Evolutionary conservation across 352 stramenopile genomes (phyloP).

Genomic region (Globisporangium rhizosaccharum): DNA sequence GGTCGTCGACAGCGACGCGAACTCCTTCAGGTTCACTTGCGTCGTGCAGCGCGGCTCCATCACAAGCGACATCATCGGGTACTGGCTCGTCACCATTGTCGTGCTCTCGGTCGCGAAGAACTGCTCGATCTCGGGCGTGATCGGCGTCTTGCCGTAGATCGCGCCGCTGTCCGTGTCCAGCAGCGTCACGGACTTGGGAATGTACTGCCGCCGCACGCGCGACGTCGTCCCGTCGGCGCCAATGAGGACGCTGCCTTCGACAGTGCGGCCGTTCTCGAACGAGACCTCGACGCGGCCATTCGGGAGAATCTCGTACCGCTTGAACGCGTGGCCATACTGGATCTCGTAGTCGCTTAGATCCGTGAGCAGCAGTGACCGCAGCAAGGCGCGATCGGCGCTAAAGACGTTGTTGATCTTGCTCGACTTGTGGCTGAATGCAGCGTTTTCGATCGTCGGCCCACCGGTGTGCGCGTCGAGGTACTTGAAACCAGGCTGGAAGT

Average conservation of each 20-base stretch:
- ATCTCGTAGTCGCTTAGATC: constrained; percentile 48
- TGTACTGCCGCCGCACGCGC: constrained; percentile 49
- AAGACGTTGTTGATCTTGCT: constrained; percentile 24
- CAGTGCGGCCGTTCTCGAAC: constrained; percentile 46
- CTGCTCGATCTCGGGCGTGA: constrained; percentile 42
- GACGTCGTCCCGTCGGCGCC: constrained; percentile 58
- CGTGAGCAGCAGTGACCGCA: constrained; percentile 35
- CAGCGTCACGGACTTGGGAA: constrained; percentile 34
- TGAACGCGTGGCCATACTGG: constrained; percentile 54
- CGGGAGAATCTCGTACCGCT: constrained; percentile 30
- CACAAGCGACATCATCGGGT: constrained; percentile 47
- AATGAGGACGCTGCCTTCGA: constrained; percentile 43
- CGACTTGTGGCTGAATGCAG: constrained; percentile 8
- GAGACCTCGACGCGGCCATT: constrained; percentile 44
- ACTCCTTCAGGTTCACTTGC: constrained; percentile 25
- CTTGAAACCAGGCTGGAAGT: constrained; percentile 45
- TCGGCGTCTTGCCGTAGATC: constrained; percentile 64
- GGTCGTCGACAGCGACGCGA: constrained; percentile 2
- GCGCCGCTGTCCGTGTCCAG: constrained; percentile 58
- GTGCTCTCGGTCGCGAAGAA: constrained; percentile 42
- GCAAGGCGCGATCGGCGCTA: constrained; percentile 40
- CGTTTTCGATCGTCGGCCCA: neutral
- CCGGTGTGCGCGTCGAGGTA: constrained; percentile 43
- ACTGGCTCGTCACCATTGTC: constrained; percentile 36
- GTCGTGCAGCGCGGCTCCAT: constrained; percentile 45